Percentiles rank a stretch among this genome's conserved stretches.
Conservation (phyloP, 306 rosid genomes). For the Rosa lucieae region DNA sequence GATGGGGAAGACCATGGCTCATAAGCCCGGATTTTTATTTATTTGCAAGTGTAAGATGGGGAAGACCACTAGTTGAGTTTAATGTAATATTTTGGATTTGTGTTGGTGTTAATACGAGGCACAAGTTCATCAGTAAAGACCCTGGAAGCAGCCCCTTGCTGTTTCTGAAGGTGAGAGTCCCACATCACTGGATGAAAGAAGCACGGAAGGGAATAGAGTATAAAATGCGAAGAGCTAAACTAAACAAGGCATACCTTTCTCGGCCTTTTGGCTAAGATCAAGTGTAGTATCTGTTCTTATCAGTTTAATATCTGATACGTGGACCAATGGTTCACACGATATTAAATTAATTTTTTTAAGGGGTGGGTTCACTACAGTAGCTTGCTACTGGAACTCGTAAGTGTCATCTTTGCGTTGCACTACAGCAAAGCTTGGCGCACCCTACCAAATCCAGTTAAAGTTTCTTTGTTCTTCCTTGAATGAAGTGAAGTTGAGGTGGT, state of each 20-base stretch:
- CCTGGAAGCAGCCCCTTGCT: neutral
- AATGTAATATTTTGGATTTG: neutral
- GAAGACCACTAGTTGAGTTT: neutral
- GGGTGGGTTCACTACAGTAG: neutral
- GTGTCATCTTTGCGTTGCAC: neutral
- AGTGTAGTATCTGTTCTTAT: conserved; percentile 1
- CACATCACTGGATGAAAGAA: neutral
- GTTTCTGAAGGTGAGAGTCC: neutral
- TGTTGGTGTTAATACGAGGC: neutral
- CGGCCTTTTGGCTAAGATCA: conserved; percentile 7
- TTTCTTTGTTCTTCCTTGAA: too few relatives aligned
- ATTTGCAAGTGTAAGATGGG: neutral
- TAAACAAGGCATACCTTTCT: neutral
- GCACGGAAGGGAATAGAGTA: neutral
- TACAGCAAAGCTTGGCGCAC: neutral
- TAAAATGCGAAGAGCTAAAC: neutral
- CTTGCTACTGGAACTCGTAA: neutral
- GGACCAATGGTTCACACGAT: neutral
- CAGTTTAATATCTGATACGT: neutral
- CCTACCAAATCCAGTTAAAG: neutral
- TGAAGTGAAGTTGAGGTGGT: too few relatives aligned
- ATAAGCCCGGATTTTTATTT: neutral
- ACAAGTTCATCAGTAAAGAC: neutral
- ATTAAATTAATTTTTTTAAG: neutral
- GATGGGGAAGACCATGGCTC: neutral